Conservation (phyloP, 305 asterid genomes). For the Withania somnifera region DNA sequence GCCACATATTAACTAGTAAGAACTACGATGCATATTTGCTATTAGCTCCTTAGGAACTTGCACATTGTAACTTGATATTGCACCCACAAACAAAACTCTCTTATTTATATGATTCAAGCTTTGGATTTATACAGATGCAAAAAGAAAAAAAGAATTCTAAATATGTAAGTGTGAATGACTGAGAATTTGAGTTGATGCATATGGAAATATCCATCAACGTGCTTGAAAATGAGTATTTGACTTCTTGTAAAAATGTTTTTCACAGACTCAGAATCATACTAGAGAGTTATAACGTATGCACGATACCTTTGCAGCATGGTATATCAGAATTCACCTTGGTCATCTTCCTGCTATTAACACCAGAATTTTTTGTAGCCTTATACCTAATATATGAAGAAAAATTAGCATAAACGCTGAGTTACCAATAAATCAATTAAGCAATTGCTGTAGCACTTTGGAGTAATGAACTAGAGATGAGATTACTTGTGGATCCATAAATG, state of each 20-base stretch:
- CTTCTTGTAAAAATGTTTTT: no score
- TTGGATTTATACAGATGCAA: background rate
- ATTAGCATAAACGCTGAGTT: background rate
- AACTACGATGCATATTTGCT: background rate
- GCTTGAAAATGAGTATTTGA: background rate
- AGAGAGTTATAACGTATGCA: no score
- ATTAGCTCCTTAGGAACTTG: background rate
- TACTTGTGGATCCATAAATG: background rate
- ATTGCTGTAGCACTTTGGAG: background rate
- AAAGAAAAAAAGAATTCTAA: background rate
- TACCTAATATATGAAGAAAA: background rate
- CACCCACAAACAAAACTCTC: background rate
- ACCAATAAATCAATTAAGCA: background rate
- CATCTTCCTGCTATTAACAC: background rate
- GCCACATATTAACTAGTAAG: background rate
- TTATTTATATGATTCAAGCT: background rate
- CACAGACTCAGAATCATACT: no score
- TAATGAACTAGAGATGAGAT: background rate
- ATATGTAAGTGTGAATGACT: background rate
- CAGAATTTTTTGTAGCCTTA: background rate
- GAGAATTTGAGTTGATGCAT: background rate
- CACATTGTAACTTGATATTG: background rate
- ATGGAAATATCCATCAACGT: background rate
- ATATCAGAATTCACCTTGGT: background rate
- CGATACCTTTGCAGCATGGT: background rate